A percentile compares a stretch with the other conserved stretches of the same genome.
phyloP scores from a whole-genome alignment of 2,329 filamentous ascomycete species.

The Drechslerella coelobrocha region DNA sequence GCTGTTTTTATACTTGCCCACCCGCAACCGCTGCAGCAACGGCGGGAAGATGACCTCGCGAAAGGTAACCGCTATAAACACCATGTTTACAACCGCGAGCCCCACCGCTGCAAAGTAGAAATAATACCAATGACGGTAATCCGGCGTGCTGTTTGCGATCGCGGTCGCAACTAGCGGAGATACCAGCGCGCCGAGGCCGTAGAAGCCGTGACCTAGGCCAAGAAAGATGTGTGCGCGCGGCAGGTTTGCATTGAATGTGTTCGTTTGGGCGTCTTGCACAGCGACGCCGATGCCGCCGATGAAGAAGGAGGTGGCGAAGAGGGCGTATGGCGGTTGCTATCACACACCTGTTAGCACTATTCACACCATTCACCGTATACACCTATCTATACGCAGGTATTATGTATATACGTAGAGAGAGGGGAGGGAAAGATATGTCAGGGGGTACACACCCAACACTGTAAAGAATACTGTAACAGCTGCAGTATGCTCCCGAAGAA shows the following conservation, averaged over 20 bases:
- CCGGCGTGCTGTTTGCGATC: slow-evolving; percentile 71
- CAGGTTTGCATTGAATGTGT: slow-evolving; percentile 74
- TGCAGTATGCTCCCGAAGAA: slow-evolving; percentile 70
- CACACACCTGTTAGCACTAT: slow-evolving; percentile 57
- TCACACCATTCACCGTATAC: slow-evolving; percentile 60
- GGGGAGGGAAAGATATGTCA: slow-evolving; percentile 56
- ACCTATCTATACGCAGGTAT: background rate
- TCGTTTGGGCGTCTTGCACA: slow-evolving; percentile 65
- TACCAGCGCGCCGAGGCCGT: slow-evolving; percentile 74
- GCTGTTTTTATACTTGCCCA: too few species aligned
- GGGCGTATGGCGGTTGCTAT: slow-evolving; percentile 59
- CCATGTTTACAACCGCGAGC: slow-evolving; percentile 65
- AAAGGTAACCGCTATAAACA: slow-evolving; percentile 65
- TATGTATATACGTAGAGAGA: background rate
- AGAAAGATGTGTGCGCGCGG: slow-evolving; percentile 75
- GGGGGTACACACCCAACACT: slow-evolving; percentile 73
- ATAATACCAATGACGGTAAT: slow-evolving; percentile 67
- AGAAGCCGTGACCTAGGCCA: slow-evolving; percentile 74
- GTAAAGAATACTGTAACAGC: slow-evolving; percentile 69
- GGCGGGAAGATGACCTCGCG: slow-evolving; percentile 63
- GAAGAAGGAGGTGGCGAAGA: slow-evolving; percentile 59
- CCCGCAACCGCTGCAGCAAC: slow-evolving; percentile 6
- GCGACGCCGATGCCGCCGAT: slow-evolving; percentile 60
- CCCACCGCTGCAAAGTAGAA: slow-evolving; percentile 79
- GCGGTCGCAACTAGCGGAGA: slow-evolving; percentile 74